Evolutionary conservation across 371 early-diverging fungal genomes (phyloP).

Genomic region (Mortierella sp.): DNA sequence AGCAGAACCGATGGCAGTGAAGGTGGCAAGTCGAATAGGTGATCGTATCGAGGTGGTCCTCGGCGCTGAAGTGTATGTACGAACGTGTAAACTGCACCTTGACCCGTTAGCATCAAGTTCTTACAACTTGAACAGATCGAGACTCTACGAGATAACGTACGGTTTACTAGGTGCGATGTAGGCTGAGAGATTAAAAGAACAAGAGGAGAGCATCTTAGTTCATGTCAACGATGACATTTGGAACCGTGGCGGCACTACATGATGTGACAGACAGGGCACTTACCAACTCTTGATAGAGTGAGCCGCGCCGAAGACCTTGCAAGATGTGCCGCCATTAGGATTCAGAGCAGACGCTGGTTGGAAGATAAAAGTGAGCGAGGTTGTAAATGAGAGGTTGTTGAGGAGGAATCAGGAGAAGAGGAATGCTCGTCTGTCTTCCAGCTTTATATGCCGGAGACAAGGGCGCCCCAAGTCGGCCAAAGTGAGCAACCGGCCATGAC

Average conservation of each 20-base stretch:
- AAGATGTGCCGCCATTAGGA: neutral
- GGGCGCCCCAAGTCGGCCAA: too few species aligned
- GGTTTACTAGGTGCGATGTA: neutral
- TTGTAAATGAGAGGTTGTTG: too few species aligned
- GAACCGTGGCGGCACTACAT: neutral
- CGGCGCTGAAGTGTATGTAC: conserved; percentile 7
- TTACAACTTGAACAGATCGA: too few species aligned
- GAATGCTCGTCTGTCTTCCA: too few species aligned
- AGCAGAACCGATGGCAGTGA: neutral
- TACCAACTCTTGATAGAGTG: conserved; percentile 1
- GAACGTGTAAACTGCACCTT: neutral
- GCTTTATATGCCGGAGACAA: too few species aligned
- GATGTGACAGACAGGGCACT: neutral
- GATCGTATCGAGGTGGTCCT: neutral
- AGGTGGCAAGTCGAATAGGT: neutral
- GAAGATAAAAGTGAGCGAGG: neutral
- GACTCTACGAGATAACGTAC: neutral
- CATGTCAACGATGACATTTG: neutral
- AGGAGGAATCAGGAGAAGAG: too few species aligned
- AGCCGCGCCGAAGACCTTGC: neutral
- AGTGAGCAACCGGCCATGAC: too few species aligned
- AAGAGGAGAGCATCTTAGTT: too few species aligned
- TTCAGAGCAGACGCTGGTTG: neutral
- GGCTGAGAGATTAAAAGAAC: neutral
- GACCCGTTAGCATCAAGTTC: too few species aligned